Evolutionary conservation across 345 rosid genomes (phyloP), one percentile per base, ranked within the genome.

Genomic region (Mallotus nudiflorus): DNA sequence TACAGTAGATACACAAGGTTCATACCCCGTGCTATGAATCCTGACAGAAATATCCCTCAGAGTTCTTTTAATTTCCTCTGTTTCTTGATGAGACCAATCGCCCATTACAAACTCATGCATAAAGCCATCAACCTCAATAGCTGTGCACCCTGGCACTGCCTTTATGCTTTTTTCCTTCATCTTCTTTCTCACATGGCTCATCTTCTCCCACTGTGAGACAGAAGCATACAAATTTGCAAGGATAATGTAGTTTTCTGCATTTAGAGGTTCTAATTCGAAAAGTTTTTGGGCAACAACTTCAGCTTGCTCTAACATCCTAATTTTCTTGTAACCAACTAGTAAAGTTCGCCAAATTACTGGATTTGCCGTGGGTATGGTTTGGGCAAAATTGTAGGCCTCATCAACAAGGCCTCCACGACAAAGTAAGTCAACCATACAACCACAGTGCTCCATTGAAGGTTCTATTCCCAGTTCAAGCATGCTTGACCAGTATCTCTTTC

Each of bases 381-480:
- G 28, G 3, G 62, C 65, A 24, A 73, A 57, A 65, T 37, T 56
- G 46, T 54, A 65, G 39, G 70, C 76, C 40, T 65, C 76, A 7
- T 65, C 40, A 18, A 65, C 28, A n/a, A 63, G 75, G 52, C 69
- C 69, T 24, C 62, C 75, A 27, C 75, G 76, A 64, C 65, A 73
- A 14, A 73, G 65, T 56, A 65, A 65, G 48, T 73, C 65, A 29
- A 73, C 65, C 76, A 65, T 65, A 42, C 70, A 65, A 45, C 76
- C 58, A n/a, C 56, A 73, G 37, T 65, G 70, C 76, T 73, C 76
- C 28, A 56, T 29, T 2, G 65, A 73, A 10, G 76, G 70, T 25
- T 73, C 65, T 56, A 73, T 65, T 73, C 76, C 70, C 37, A 56
- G 46, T 46, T 73, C 59, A 31, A 65, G 65, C 76, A 73, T 73